A percentile compares a stretch with the other conserved stretches of the same genome.
These are phyloP conservation scores for Mucor sp. DNA, from an alignment of 371 early-diverging fungal genomes.

Conservation along the genomic window DNA sequence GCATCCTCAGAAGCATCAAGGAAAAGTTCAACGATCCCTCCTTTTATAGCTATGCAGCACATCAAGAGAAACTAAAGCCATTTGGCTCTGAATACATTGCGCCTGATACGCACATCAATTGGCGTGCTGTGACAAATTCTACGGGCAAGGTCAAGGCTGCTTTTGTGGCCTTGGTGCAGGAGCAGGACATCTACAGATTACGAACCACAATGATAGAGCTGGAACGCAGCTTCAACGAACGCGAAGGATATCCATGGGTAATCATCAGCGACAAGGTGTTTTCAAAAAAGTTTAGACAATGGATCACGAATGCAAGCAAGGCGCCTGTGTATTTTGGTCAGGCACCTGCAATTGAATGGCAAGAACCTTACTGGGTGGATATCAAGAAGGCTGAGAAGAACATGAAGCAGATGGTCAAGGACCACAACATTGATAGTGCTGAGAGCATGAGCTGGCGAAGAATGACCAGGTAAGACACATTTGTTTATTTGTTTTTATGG, in stretches of 20 bases:
- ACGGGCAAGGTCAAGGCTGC: conserved; percentile 28
- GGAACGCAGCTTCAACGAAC: conserved; percentile 35
- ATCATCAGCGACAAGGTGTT: conserved; percentile 34
- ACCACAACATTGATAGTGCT: conserved; percentile 6
- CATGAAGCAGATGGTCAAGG: conserved; percentile 11
- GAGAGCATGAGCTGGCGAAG: conserved; percentile 33
- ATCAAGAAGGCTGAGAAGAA: conserved; percentile 25
- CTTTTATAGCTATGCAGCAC: neutral
- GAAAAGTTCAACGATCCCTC: neutral
- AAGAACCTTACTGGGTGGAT: conserved; percentile 43
- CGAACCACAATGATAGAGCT: conserved; percentile 34
- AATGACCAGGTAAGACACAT: conserved; percentile 25
- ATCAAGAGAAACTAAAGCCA: conserved; percentile 8
- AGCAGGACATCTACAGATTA: conserved; percentile 26
- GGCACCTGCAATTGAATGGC: conserved; percentile 30
- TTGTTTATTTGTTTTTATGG: conserved; percentile 3
- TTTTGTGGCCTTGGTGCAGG: conserved; percentile 26
- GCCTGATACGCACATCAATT: conserved; percentile 11
- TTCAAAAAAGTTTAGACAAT: conserved; percentile 25
- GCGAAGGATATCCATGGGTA: conserved; percentile 40
- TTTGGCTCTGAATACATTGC: neutral
- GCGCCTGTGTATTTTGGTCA: conserved; percentile 37
- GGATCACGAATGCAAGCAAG: conserved; percentile 10
- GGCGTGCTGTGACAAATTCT: neutral
- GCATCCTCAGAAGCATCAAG: neutral